Conservation (phyloP, 1,139 yeast species). For the Zygosaccharomyces pseudobailii region DNA sequence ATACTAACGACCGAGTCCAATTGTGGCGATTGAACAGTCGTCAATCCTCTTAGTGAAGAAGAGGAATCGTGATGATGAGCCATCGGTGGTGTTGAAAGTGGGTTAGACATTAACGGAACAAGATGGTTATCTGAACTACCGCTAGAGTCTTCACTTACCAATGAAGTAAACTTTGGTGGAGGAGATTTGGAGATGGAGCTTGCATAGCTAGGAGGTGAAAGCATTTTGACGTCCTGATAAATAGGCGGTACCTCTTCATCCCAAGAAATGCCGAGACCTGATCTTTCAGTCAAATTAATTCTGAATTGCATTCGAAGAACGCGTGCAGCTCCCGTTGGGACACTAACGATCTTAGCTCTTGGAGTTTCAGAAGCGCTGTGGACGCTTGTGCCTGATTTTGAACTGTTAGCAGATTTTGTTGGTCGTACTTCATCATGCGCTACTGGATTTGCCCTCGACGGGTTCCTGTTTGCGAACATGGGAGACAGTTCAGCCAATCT, state of each 20-base stretch:
- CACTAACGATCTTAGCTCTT: slow-evolving; percentile 43
- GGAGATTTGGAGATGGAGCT: slow-evolving; percentile 5
- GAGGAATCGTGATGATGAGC: slow-evolving; percentile 20
- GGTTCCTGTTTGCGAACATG: slow-evolving; percentile 36
- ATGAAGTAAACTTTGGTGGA: slow-evolving; percentile 1
- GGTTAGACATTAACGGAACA: slow-evolving; percentile 3
- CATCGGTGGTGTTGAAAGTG: slow-evolving; percentile 17
- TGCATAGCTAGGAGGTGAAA: slow-evolving; percentile 70
- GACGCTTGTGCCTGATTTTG: slow-evolving; percentile 8
- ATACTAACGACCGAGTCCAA: slow-evolving; percentile 29
- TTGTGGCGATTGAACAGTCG: slow-evolving; percentile 26
- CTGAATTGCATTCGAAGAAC: slow-evolving; percentile 93
- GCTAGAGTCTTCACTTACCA: slow-evolving; percentile 1
- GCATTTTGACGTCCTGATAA: slow-evolving; percentile 73
- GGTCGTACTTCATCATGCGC: slow-evolving; percentile 18
- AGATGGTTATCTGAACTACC: slow-evolving; percentile 5
- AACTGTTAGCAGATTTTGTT: slow-evolving; percentile 12
- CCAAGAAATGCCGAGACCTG: slow-evolving; percentile 97
- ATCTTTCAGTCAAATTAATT: slow-evolving; percentile 72
- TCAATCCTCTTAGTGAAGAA: slow-evolving; percentile 13
- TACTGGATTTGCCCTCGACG: slow-evolving; percentile 17
- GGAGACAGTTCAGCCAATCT: slow-evolving; percentile 42
- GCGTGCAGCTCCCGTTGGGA: slow-evolving; percentile 92
- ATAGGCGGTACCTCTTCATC: slow-evolving; percentile 99
- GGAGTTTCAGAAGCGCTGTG: slow-evolving; percentile 4